Percentiles rank a stretch among this genome's conserved stretches.
These are phyloP conservation scores for Tetradesmus lagerheimii DNA, from an alignment of 139 green algal species.

Conservation along the genomic window DNA sequence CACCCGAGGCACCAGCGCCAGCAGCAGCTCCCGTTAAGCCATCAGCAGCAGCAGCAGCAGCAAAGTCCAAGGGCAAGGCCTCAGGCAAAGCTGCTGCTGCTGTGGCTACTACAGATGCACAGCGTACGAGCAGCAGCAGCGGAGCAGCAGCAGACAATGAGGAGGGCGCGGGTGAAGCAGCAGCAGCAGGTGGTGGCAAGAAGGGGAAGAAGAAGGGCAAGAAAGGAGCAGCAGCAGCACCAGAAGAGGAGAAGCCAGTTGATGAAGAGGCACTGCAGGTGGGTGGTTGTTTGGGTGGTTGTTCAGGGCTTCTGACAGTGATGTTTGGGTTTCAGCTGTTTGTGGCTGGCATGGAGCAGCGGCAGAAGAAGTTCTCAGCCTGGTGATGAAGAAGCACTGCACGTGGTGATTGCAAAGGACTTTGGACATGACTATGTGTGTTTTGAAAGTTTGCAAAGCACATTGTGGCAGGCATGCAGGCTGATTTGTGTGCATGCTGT, in stretches of 20 bases:
- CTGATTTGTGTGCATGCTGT: too few species aligned
- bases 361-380: too few species aligned
- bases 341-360: too few species aligned
- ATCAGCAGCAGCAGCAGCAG: constrained; percentile 36
- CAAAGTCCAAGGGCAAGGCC: background rate
- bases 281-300: too few species aligned
- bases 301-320: background rate
- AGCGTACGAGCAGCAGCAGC: background rate
- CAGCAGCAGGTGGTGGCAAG: background rate
- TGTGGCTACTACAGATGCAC: background rate
- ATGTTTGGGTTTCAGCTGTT: too few species aligned
- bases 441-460: too few species aligned
- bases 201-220: constrained; percentile 12
- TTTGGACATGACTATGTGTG: too few species aligned
- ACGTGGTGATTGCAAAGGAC: too few species aligned
- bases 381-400: too few species aligned
- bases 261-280: constrained; percentile 15
- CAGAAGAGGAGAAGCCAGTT: background rate
- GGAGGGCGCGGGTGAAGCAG: background rate
- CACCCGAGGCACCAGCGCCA: background rate
- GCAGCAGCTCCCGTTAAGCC: background rate
- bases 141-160: background rate
- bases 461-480: too few species aligned
- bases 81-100: background rate
- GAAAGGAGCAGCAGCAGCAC: constrained; percentile 8